Evolutionary conservation across 805 yeast species (phyloP).

Genomic region (Hanseniaspora mollemarum): DNA sequence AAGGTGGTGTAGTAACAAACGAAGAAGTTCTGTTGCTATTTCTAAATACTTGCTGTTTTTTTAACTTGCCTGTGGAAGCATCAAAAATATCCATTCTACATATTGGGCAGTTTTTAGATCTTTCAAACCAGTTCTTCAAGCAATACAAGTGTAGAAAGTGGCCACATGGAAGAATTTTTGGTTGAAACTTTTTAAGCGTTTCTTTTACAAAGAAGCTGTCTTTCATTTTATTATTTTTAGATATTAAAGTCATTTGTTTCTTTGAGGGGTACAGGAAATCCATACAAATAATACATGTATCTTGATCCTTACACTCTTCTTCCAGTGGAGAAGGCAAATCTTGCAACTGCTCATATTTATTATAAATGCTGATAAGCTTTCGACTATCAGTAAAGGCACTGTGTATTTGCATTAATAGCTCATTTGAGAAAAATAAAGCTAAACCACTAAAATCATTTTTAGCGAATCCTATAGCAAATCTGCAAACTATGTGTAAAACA

Average conservation of each 20-base stretch:
- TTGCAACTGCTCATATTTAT: conserved; percentile 50
- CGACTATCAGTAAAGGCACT: conserved; percentile 29
- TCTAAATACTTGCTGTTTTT: conserved; percentile 18
- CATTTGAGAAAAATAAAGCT: conserved; percentile 31
- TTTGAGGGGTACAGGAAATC: conserved; percentile 45
- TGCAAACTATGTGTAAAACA: conserved; percentile 36
- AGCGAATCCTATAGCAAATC: conserved; percentile 38
- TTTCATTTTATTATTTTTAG: not conserved
- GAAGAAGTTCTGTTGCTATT: conserved; percentile 1
- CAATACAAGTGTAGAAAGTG: conserved; percentile 87
- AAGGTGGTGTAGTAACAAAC: conserved; percentile 1
- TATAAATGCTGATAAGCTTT: conserved; percentile 33
- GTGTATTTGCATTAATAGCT: conserved; percentile 33
- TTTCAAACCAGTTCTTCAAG: conserved; percentile 81
- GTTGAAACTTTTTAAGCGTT: conserved; percentile 29
- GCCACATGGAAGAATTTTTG: conserved; percentile 71
- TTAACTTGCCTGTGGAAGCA: conserved; percentile 21
- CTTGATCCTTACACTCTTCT: conserved; percentile 37
- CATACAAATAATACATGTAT: conserved; percentile 60
- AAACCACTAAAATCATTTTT: conserved; percentile 38
- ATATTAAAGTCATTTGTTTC: not conserved
- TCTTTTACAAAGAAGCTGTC: not conserved
- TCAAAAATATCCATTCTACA: conserved; percentile 64
- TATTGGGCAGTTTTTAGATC: conserved; percentile 87
- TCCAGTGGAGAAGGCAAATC: conserved; percentile 51